phyloP scores from a whole-genome alignment of 1,284 basidiomycete genomes.

The Pseudozyma thailandica region DNA sequence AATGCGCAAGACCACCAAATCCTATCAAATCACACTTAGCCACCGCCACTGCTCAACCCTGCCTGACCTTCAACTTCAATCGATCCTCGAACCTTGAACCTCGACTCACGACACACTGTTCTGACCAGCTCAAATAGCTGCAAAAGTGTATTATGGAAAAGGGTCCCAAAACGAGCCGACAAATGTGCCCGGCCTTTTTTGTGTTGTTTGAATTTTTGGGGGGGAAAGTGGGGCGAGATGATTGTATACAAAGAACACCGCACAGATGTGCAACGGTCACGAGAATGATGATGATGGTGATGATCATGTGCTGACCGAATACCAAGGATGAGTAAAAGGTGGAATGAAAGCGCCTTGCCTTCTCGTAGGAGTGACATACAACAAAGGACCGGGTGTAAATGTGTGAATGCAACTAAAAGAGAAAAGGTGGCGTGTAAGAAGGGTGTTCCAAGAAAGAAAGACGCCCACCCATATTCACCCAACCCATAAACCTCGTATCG shows the following conservation, averaged over 20 bases:
- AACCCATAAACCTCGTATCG: slow-evolving; percentile 1
- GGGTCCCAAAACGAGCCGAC: slow-evolving; percentile 42
- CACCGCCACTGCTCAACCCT: no score
- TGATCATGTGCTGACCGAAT: slow-evolving; percentile 4
- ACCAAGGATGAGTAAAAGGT: not conserved
- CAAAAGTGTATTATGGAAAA: slow-evolving; percentile 1
- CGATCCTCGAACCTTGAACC: no score
- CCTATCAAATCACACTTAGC: no score
- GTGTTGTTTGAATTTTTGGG: slow-evolving; percentile 34
- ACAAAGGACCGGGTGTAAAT: slow-evolving; percentile 35
- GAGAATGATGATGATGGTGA: slow-evolving; percentile 14
- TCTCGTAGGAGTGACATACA: slow-evolving; percentile 22
- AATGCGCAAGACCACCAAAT: no score
- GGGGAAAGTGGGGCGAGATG: slow-evolving; percentile 3
- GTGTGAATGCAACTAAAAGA: slow-evolving; percentile 7
- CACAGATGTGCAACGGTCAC: slow-evolving; percentile 3
- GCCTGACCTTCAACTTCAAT: no score
- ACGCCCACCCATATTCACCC: slow-evolving; percentile 4
- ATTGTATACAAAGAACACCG: slow-evolving; percentile 32
- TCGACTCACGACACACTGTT: not conserved
- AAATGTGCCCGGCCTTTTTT: slow-evolving; percentile 44
- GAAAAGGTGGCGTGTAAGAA: slow-evolving; percentile 7
- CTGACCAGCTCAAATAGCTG: not conserved
- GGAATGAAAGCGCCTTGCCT: slow-evolving; percentile 4
- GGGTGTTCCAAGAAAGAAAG: slow-evolving; percentile 1